A percentile compares a stretch with the other conserved stretches of the same genome.
Evolutionary conservation across 306 rosid genomes (phyloP).

Genomic region (Mucuna pruriens): DNA sequence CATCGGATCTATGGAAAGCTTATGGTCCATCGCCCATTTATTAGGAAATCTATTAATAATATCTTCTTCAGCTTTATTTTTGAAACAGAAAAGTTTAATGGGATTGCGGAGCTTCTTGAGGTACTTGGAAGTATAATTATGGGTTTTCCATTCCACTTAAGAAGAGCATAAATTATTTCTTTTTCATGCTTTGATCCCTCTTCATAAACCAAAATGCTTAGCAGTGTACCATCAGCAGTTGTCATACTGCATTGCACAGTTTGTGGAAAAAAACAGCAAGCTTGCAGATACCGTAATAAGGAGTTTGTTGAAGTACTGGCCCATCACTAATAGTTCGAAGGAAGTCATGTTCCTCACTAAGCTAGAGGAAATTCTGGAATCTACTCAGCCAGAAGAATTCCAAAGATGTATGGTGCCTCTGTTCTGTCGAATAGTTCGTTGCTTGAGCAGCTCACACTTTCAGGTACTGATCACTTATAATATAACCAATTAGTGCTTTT

Average conservation of each 20-base stretch:
- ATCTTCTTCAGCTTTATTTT: conserved; percentile 62
- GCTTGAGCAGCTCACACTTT: conserved; percentile 64
- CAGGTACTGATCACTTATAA: conserved; percentile 46
- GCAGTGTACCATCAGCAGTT: conserved; percentile 73
- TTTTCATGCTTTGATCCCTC: conserved; percentile 67
- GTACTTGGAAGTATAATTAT: conserved; percentile 39
- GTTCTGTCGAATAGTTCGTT: conserved; percentile 56
- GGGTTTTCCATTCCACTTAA: conserved; percentile 69
- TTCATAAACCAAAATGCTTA: conserved; percentile 72
- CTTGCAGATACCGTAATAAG: conserved; percentile 63
- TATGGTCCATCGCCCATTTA: conserved; percentile 62
- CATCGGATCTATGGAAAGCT: conserved; percentile 44
- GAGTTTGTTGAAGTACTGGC: conserved; percentile 69
- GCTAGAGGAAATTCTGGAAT: conserved; percentile 69
- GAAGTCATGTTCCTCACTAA: conserved; percentile 69
- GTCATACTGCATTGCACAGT: conserved; percentile 65
- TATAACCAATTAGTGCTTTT: background rate
- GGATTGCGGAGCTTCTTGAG: conserved; percentile 72
- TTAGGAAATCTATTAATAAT: conserved; percentile 69
- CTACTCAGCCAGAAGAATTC: conserved; percentile 64
- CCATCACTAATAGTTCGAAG: conserved; percentile 70
- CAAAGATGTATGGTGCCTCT: conserved; percentile 69
- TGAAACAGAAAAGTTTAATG: conserved; percentile 70
- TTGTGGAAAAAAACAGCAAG: conserved; percentile 66
- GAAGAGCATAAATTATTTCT: conserved; percentile 74